These are phyloP conservation scores for Purpureocillium lavendulum DNA, from an alignment of 2,329 filamentous ascomycete genomes.

Conservation along the genomic window DNA sequence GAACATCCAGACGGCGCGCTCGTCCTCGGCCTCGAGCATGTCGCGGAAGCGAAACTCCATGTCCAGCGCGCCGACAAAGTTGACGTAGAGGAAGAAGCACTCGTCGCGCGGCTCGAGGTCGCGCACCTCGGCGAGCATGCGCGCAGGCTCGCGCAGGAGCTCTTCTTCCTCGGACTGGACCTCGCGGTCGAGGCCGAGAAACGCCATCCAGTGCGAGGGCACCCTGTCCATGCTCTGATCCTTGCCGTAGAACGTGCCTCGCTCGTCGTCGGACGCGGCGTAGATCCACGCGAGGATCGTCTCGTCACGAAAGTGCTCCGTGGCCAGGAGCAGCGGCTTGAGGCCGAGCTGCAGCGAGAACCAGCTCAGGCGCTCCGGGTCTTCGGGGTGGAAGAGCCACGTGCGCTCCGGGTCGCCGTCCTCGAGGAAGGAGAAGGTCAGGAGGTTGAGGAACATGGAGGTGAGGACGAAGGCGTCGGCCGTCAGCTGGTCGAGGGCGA, in stretches of 20 bases:
- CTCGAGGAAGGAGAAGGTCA: constrained; percentile 11
- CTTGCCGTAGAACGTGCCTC: constrained; percentile 6
- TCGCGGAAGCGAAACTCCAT: constrained; percentile 8
- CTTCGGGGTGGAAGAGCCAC: no score
- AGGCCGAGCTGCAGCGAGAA: constrained; percentile 15
- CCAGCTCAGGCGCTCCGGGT: constrained; percentile 9
- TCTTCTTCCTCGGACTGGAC: no score
- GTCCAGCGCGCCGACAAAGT: constrained; percentile 12
- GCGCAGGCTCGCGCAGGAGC: constrained; percentile 4
- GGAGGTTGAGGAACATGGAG: constrained; percentile 14
- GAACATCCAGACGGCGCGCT: constrained; percentile 15
- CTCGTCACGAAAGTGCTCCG: constrained; percentile 8
- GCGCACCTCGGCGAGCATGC: constrained; percentile 7
- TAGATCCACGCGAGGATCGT: constrained; percentile 10
- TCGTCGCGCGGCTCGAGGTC: constrained; percentile 6
- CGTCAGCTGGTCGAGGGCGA: constrained; percentile 8
- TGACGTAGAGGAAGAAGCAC: constrained; percentile 12
- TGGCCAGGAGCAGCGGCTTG: constrained; percentile 11
- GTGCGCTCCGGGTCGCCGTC: neutral
- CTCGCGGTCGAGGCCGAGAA: constrained; percentile 3
- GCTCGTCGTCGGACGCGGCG: constrained; percentile 8
- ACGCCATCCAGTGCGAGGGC: constrained; percentile 5
- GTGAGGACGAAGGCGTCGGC: constrained; percentile 15
- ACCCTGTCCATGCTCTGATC: constrained; percentile 3
- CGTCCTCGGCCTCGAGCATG: constrained; percentile 10